Conservation (phyloP, 2,329 filamentous ascomycete genomes). For the Truncatella angustata region DNA sequence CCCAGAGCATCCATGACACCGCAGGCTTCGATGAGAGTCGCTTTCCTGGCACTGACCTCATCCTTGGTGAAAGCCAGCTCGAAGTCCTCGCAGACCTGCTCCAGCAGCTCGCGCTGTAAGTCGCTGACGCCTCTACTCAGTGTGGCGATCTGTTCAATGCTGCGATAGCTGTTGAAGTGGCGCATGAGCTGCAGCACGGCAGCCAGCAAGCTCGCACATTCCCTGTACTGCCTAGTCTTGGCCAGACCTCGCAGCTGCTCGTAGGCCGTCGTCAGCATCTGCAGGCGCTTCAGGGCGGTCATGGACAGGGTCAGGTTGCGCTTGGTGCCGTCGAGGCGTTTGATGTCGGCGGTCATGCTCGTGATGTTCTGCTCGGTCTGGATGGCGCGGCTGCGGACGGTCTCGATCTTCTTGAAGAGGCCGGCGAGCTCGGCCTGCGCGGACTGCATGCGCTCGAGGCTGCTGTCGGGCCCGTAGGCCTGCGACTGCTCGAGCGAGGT, state of each 20-base stretch:
- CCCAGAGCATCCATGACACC: conserved; percentile 93
- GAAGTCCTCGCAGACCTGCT: conserved; percentile 99
- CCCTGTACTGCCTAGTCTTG: conserved; percentile 85
- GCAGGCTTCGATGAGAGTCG: conserved; percentile 80
- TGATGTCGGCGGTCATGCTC: conserved; percentile 98
- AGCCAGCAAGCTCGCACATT: conserved; percentile 90
- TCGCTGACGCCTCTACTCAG: conserved; percentile 91
- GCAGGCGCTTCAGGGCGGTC: conserved; percentile 93
- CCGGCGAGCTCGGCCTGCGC: conserved; percentile 86
- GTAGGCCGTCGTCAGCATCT: conserved; percentile 99
- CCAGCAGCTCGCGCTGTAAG: conserved; percentile 84
- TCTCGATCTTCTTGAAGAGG: conserved; percentile 93
- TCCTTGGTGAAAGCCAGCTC: conserved; percentile 90
- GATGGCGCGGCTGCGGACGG: conserved; percentile 82
- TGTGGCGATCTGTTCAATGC: conserved; percentile 95
- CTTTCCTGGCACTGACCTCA: conserved; percentile 69
- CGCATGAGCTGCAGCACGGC: conserved; percentile 97
- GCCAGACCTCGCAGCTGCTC: conserved; percentile 85
- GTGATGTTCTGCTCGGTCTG: conserved; percentile 95
- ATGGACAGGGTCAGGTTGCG: conserved; percentile 94
- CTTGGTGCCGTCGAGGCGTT: conserved; percentile 94
- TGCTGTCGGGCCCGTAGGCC: conserved; percentile 81
- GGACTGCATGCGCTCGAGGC: conserved; percentile 85
- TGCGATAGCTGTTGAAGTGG: conserved; percentile 96
- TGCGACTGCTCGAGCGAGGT: conserved; percentile 71